These are phyloP conservation scores for Selaginella moellendorffii DNA, from an alignment of 75 land plant species.

Conservation along the genomic window DNA sequence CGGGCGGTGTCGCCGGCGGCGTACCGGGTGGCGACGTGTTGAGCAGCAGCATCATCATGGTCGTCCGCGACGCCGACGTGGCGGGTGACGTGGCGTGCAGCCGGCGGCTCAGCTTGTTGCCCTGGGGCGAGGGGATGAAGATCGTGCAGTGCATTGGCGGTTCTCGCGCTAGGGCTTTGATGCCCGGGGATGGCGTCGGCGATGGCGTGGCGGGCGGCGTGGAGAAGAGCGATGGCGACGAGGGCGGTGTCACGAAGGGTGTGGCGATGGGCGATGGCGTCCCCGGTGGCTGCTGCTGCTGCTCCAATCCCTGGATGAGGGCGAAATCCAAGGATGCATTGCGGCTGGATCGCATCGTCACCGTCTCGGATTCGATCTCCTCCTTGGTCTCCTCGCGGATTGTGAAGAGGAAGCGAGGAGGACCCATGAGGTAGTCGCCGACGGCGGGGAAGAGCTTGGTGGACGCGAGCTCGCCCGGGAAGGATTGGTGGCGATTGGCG, in stretches of 20 bases:
- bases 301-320: constrained; percentile 10
- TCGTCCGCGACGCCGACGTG: no score
- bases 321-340: constrained; percentile 39
- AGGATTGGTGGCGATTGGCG: neutral
- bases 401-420: constrained; percentile 62
- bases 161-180: neutral
- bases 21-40: neutral
- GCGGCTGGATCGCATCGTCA: constrained; percentile 31
- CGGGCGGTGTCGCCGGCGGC: no score
- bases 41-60: neutral
- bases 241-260: constrained; percentile 48
- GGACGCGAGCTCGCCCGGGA: constrained; percentile 4
- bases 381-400: constrained; percentile 72
- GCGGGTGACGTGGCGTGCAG: no score
- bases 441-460: constrained; percentile 12
- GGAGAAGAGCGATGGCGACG: constrained; percentile 39
- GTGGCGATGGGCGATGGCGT: constrained; percentile 27
- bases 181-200: neutral
- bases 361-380: constrained; percentile 61
- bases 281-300: no score
- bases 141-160: neutral
- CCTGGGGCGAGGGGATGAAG: neutral
- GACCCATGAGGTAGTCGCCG: constrained; percentile 34
- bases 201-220: constrained; percentile 32
- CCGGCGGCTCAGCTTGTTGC: neutral